phyloP scores from a whole-genome alignment of 495 filamentous ascomycete genomes.

The Annulohypoxylon bovei region DNA sequence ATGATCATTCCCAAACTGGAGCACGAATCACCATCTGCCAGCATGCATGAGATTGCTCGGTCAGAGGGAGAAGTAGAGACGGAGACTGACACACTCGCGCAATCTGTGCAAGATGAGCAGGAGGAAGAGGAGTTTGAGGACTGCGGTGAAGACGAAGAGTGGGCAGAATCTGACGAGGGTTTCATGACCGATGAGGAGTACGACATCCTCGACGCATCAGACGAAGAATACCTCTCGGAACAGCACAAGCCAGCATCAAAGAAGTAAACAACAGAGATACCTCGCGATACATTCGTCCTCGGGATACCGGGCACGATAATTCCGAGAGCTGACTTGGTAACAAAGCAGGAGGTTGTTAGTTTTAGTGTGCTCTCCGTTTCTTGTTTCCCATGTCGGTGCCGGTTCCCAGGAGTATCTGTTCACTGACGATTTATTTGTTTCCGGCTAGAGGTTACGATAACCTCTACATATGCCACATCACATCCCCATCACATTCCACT shows the following conservation, averaged over 20 bases:
- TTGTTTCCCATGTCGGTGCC: background rate
- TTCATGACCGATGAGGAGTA: conserved; percentile 98
- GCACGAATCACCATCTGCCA: conserved; percentile 88
- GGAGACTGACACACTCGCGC: conserved; percentile 44
- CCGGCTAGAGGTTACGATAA: background rate
- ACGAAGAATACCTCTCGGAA: conserved; percentile 78
- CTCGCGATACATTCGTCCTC: background rate
- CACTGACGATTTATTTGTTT: conserved; percentile 14
- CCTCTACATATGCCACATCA: conserved; percentile 6
- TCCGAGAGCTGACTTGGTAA: background rate
- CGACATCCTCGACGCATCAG: conserved; percentile 93
- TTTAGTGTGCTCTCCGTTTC: conserved; percentile 23
- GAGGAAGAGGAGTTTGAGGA: conserved; percentile 74
- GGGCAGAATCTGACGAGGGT: conserved; percentile 67
- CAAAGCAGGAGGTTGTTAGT: conserved; percentile 5
- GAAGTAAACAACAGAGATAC: conserved; percentile 44
- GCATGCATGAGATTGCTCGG: conserved; percentile 70
- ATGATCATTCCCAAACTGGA: conserved; percentile 99
- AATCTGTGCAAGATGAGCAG: conserved; percentile 49
- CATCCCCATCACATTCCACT: conserved; percentile 33
- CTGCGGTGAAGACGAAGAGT: conserved; percentile 63
- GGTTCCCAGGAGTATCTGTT: conserved; percentile 16
- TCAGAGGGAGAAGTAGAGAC: conserved; percentile 42
- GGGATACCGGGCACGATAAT: background rate
- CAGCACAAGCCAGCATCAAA: conserved; percentile 47